Evolutionary conservation across 352 stramenopile genomes (phyloP).

Genomic region (Saprolegnia parasitica): DNA sequence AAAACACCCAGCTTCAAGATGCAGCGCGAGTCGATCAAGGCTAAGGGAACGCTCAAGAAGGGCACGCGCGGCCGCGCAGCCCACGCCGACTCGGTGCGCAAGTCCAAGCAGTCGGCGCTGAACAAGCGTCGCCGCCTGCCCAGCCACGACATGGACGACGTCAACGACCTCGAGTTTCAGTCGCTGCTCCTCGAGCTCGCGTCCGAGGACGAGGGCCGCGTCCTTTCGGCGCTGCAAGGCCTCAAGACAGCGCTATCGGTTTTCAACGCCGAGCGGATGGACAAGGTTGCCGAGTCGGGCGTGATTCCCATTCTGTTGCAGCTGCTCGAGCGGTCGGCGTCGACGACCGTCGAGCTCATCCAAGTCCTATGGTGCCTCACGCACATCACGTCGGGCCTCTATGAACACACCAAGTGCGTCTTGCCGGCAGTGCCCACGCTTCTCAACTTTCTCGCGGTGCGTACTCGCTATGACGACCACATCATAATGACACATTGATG

Average conservation of each 20-base stretch:
- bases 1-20: slow-evolving; percentile 3
- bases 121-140: slow-evolving; percentile 28
- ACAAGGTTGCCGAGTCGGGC: slow-evolving; percentile 24
- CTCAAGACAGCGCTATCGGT: slow-evolving; percentile 11
- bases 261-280: slow-evolving; percentile 11
- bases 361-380: slow-evolving; percentile 72
- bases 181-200: slow-evolving; percentile 7
- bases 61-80: slow-evolving; percentile 22
- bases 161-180: slow-evolving; percentile 28
- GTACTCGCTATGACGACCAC: not conserved
- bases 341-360: slow-evolving; percentile 25
- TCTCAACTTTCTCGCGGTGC: slow-evolving; percentile 51
- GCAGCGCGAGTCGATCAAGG: slow-evolving; percentile 28
- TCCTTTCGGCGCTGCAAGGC: slow-evolving; percentile 11
- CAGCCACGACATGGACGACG: slow-evolving; percentile 15
- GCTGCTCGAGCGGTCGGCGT: slow-evolving; percentile 26
- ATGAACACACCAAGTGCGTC: slow-evolving; percentile 78
- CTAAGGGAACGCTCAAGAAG: slow-evolving; percentile 28
- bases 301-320: slow-evolving; percentile 23
- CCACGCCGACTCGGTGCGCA: slow-evolving; percentile 24
- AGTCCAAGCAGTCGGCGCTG: slow-evolving; percentile 28
- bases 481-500: not conserved
- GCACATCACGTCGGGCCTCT: slow-evolving; percentile 77
- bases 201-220: slow-evolving; percentile 9
- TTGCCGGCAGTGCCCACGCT: slow-evolving; percentile 68